Conservation (phyloP, 2,329 filamentous ascomycete species). For the Ophiocordyceps unilateralis region DNA sequence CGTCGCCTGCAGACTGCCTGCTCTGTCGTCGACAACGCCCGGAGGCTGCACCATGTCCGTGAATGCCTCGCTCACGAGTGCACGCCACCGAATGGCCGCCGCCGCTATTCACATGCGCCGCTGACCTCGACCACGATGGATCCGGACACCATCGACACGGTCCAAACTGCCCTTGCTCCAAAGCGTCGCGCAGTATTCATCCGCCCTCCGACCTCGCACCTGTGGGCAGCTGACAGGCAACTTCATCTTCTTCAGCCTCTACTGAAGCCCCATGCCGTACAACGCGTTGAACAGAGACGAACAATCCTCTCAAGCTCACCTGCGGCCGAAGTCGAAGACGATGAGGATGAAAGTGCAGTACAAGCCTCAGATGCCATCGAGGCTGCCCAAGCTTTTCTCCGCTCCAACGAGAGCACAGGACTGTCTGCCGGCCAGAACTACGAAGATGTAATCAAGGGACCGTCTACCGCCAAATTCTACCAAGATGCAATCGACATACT, state of each 20-base stretch:
- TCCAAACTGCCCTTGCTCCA: no score
- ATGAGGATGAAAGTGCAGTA: not conserved
- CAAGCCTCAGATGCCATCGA: not conserved
- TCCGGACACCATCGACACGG: not conserved
- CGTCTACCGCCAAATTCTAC: not conserved
- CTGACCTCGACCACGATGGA: not conserved
- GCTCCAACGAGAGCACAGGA: not conserved
- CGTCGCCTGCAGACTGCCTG: slow-evolving; percentile 33
- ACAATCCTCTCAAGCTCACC: no score
- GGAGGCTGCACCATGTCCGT: slow-evolving; percentile 22
- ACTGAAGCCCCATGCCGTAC: no score
- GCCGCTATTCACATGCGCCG: slow-evolving; percentile 7
- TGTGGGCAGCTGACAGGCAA: no score
- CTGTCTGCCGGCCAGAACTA: no score
- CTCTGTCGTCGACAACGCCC: slow-evolving; percentile 33
- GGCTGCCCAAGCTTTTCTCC: not conserved
- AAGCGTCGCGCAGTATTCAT: not conserved
- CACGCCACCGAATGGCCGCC: slow-evolving; percentile 9
- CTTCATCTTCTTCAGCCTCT: no score
- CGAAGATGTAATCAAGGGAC: not conserved
- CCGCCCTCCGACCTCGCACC: no score
- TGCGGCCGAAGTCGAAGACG: no score
- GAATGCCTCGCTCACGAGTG: not conserved
- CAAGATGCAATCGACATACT: no score
- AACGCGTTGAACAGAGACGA: no score